Conservation (phyloP, 2,329 filamentous ascomycete species). For the Elsinoe arachidis region DNA sequence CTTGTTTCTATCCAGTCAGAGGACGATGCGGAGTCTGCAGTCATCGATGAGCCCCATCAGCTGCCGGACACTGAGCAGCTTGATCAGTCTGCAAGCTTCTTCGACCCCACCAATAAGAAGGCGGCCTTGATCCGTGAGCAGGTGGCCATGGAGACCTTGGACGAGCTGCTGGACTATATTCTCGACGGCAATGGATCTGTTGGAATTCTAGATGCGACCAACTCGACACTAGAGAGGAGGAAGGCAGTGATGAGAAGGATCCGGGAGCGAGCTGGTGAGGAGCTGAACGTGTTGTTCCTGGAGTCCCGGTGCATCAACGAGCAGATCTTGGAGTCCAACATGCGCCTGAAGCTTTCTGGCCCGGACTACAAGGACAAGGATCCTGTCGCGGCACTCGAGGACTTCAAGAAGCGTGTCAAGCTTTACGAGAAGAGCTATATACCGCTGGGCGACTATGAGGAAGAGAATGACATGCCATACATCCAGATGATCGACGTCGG, state of each 20-base stretch:
- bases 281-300: slow-evolving; percentile 84
- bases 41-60: slow-evolving; percentile 14
- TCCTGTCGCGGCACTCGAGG: slow-evolving; percentile 69
- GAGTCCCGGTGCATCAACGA: slow-evolving; percentile 88
- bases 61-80: slow-evolving; percentile 13
- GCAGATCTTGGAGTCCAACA: slow-evolving; percentile 81
- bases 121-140: slow-evolving; percentile 81
- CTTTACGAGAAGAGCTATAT: slow-evolving; percentile 94
- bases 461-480: slow-evolving; percentile 83
- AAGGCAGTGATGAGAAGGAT: slow-evolving; percentile 58
- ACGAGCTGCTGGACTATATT: slow-evolving; percentile 87
- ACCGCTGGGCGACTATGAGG: slow-evolving; percentile 82
- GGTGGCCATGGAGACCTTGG: slow-evolving; percentile 82
- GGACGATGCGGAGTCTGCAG: neutral
- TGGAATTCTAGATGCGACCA: slow-evolving; percentile 93
- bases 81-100: slow-evolving; percentile 62
- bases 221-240: slow-evolving; percentile 82
- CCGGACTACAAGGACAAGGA: slow-evolving; percentile 96
- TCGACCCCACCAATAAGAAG: slow-evolving; percentile 78
- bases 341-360: slow-evolving; percentile 90
- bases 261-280: slow-evolving; percentile 69
- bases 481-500: slow-evolving; percentile 98
- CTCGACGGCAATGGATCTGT: slow-evolving; percentile 74
- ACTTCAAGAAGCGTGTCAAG: slow-evolving; percentile 86
- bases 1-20: neutral